Base-by-base conservation (phyloP, 306 rosid genomes). In the Acacia confusa region DNA sequence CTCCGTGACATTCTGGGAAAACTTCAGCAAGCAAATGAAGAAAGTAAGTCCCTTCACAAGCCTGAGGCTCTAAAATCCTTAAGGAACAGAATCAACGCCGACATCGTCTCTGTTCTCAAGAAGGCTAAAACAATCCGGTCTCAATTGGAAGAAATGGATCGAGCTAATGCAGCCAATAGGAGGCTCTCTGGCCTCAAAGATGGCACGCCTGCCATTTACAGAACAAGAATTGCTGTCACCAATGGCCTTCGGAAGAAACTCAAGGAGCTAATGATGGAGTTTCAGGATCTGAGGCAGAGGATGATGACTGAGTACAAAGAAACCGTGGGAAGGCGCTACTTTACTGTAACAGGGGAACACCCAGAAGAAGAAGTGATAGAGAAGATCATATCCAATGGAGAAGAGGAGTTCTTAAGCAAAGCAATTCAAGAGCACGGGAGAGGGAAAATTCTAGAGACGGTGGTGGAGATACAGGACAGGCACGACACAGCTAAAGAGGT, bases 181-280 rank as follows among this genome's bases (percentile, higher is more conserved):
- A 79, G 97, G 76, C 93, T 91, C 78, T 91, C 94, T 0, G 93
- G 82, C 0, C 83, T 88, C 15, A 92, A 89, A 81, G 92, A 88
- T 1, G 94, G 94, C 15, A 65, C 92, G 2, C 92, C 97, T 0
- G 91, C 88, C 0, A 87, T 92, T 45, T 91, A 92, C 86, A 63
- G 98, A 50, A 91, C 97, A 0, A 70, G 98, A 12, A 88, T 91
- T 1, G 91, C 97, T 0, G 98, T 94, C 11, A 91, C 97, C 7
- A 91, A 86, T 30, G 98, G 98, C 4, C 77, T 94, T 20, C 64
- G 97, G 0, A 91, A 88, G 94, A 89, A 91, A 85, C 92, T 94
- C 4, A 91, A 91, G 84, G 98, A 94, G 79, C 68, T 94, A 0
- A 94, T 94, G 98, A 91, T 94, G 97, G 98, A 94, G 70, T 94